phyloP scores from a whole-genome alignment of 768 basidiomycete species.

The Cystobasidium ongulense region DNA sequence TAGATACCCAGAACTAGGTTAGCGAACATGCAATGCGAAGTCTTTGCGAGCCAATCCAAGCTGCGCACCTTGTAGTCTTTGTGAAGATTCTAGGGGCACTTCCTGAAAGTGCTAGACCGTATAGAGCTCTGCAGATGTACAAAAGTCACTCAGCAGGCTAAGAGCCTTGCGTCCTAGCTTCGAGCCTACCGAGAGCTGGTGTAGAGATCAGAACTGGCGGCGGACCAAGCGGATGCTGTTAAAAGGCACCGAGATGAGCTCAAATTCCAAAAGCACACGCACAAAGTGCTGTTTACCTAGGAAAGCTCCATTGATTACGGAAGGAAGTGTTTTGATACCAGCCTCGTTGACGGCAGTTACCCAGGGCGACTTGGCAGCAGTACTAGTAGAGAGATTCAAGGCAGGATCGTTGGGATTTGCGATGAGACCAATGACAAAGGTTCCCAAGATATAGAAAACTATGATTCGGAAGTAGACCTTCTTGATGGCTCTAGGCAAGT shows the following conservation, averaged over 20 bases:
- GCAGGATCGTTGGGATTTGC: constrained; percentile 61
- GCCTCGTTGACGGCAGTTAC: constrained; percentile 47
- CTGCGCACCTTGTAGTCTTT: constrained; percentile 42
- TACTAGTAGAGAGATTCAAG: constrained; percentile 49
- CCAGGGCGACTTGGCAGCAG: constrained; percentile 43
- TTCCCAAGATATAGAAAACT: constrained; percentile 63
- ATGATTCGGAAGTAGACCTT: constrained; percentile 69
- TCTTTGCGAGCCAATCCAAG: too few species aligned
- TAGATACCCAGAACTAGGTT: background rate
- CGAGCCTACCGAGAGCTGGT: constrained; percentile 42
- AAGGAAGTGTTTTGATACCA: constrained; percentile 47
- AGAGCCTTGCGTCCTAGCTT: background rate
- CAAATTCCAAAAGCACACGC: background rate
- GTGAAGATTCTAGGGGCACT: constrained; percentile 46
- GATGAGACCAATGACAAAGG: constrained; percentile 70
- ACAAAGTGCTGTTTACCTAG: constrained; percentile 37
- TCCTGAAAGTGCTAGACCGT: constrained; percentile 46
- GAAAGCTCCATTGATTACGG: constrained; percentile 48
- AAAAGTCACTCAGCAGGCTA: background rate
- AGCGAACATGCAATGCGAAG: background rate
- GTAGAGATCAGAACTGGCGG: constrained; percentile 45
- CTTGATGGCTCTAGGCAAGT: constrained; percentile 56
- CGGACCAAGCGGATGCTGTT: constrained; percentile 43
- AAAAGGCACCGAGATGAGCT: background rate
- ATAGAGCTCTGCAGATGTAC: constrained; percentile 39